phyloP scores from a whole-genome alignment of 495 filamentous ascomycete species.

The Annulohypoxylon nitens region DNA sequence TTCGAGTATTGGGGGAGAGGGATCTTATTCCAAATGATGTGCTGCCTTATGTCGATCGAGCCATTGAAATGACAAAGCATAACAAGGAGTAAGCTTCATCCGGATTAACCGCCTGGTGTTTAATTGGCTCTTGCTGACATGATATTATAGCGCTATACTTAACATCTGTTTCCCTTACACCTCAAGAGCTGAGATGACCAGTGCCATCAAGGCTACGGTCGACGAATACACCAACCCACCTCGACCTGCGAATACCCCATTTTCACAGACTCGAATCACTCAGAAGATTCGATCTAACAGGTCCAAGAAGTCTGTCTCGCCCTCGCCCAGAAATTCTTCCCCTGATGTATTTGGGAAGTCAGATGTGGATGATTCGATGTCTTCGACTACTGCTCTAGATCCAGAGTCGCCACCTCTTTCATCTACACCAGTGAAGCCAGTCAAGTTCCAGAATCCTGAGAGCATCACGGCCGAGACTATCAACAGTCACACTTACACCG shows the following conservation, averaged over 20 bases:
- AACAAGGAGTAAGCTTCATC: conserved; percentile 74
- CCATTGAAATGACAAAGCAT: conserved; percentile 82
- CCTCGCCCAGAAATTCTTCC: conserved; percentile 57
- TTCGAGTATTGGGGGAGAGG: conserved; percentile 84
- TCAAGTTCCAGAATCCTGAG: conserved; percentile 73
- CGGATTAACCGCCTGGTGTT: neutral
- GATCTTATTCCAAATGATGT: conserved; percentile 88
- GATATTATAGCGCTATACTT: conserved; percentile 72
- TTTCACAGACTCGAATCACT: conserved; percentile 87
- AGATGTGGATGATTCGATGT: conserved; percentile 68
- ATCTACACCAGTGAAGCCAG: conserved; percentile 47
- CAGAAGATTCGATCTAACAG: conserved; percentile 79
- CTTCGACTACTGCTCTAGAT: conserved; percentile 62
- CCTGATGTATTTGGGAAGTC: conserved; percentile 55
- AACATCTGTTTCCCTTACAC: conserved; percentile 99
- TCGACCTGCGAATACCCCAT: conserved; percentile 71
- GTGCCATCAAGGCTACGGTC: conserved; percentile 89
- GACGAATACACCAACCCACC: conserved; percentile 80
- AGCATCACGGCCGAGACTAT: conserved; percentile 85
- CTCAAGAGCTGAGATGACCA: conserved; percentile 93
- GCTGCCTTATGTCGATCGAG: conserved; percentile 84
- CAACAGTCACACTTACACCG: conserved; percentile 84
- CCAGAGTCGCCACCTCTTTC: conserved; percentile 61
- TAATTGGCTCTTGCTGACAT: conserved; percentile 29
- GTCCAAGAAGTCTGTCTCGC: conserved; percentile 63